Conservation (phyloP, 1,139 yeast genomes). For the Saccharomycopsis hybrid region DNA sequence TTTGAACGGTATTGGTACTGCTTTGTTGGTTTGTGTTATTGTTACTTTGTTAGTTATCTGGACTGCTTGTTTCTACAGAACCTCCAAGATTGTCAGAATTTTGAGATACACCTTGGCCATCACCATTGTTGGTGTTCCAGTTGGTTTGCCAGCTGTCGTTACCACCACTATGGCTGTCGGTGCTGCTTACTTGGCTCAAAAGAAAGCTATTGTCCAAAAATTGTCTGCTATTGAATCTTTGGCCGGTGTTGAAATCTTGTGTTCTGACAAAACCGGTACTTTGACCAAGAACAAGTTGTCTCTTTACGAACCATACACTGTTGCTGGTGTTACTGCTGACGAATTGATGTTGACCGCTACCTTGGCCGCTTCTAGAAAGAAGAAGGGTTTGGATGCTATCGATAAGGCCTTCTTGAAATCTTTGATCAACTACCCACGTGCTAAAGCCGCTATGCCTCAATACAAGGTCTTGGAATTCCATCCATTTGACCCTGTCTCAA, state of each 20-base stretch:
- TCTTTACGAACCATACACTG: conserved; percentile 97
- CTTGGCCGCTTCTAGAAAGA: conserved; percentile 97
- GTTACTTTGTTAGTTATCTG: conserved; percentile 84
- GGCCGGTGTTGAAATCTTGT: conserved; percentile 98
- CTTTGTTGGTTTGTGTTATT: conserved; percentile 83
- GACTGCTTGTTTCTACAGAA: conserved; percentile 94
- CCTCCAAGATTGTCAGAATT: conserved; percentile 80
- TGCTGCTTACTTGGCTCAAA: conserved; percentile 98
- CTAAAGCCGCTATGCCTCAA: conserved; percentile 90
- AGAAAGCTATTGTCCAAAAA: conserved; percentile 97
- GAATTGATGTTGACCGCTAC: conserved; percentile 97
- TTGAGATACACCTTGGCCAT: conserved; percentile 93
- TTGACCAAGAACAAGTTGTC: conserved; percentile 96
- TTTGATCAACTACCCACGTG: conserved; percentile 80
- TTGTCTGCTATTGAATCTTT: conserved; percentile 96
- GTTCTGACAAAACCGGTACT: conserved; percentile 99
- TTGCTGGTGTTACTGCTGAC: conserved; percentile 97
- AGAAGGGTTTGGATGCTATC: conserved; percentile 97
- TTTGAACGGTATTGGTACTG: conserved; percentile 94
- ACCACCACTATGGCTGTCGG: conserved; percentile 99
- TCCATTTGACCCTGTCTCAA: conserved; percentile 96
- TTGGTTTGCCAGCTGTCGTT: conserved; percentile 98
- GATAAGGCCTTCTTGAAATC: conserved; percentile 97
- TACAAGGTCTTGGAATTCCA: conserved; percentile 94
- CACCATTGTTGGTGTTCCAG: conserved; percentile 99